Conservation (phyloP, 208 protist genomes). For the Wallacemonas sp. region DNA sequence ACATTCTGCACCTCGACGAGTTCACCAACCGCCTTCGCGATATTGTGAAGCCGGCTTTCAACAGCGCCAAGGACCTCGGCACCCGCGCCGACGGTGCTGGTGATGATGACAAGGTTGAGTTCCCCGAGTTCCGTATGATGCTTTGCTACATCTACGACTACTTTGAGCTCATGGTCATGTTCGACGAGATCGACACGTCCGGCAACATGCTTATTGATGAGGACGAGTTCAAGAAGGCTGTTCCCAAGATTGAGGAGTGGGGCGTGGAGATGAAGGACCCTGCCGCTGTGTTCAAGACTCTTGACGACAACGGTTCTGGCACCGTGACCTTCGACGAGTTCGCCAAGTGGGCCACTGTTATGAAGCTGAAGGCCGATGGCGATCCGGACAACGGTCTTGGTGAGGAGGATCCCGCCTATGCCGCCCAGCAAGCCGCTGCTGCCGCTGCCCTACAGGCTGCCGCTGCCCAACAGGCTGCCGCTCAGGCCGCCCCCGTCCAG, state of each 20-base stretch:
- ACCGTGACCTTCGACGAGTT: constrained; percentile 56
- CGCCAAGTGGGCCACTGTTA: constrained; percentile 30
- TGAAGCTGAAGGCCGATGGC: constrained; percentile 24
- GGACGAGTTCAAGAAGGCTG: constrained; percentile 40
- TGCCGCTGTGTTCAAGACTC: constrained; percentile 31
- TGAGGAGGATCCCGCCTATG: not conserved
- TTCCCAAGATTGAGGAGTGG: constrained; percentile 36
- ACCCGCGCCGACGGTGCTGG: constrained; percentile 13
- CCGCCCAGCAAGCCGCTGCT: not conserved
- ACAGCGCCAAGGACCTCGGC: constrained; percentile 29
- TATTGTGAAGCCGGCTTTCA: constrained; percentile 21
- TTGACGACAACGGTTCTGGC: constrained; percentile 47
- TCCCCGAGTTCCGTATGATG: constrained; percentile 44
- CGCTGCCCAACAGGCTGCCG: not conserved
- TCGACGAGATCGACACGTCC: constrained; percentile 49
- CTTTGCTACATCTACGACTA: constrained; percentile 42
- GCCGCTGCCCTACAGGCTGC: not conserved
- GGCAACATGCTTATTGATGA: constrained; percentile 38
- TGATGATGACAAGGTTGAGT: constrained; percentile 34
- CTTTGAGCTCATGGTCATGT: constrained; percentile 55
- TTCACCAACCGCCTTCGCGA: constrained; percentile 26
- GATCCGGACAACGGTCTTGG: constrained; percentile 14
- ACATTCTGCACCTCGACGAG: constrained; percentile 29
- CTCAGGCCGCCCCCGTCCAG: not conserved
- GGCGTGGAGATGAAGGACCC: constrained; percentile 34